A percentile compares a stretch with the other conserved stretches of the same genome.
Evolutionary conservation across 2,329 filamentous ascomycete species (phyloP).

Genomic region (Elsinoe australis): DNA sequence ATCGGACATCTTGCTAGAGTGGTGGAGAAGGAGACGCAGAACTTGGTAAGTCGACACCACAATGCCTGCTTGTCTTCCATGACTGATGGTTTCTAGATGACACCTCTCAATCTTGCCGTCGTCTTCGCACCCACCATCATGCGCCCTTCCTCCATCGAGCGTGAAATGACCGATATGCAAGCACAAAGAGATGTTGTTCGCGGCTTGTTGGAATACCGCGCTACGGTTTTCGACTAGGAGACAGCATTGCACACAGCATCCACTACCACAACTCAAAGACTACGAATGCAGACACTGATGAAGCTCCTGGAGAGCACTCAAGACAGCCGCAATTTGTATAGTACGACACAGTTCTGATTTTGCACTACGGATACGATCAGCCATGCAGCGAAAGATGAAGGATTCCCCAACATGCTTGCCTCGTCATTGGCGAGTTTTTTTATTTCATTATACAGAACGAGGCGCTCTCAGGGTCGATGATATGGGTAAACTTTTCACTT

Average conservation of each 20-base stretch:
- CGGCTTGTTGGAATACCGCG: conserved; percentile 84
- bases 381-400: conserved; percentile 6
- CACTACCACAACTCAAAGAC: neutral
- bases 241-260: neutral
- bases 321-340: neutral
- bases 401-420: neutral
- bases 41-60: conserved; percentile 55
- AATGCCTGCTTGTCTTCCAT: neutral
- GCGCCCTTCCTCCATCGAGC: conserved; percentile 79
- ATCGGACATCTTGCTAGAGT: conserved; percentile 89
- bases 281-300: neutral
- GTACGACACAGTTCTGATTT: conserved; percentile 4
- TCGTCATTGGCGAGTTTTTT: neutral
- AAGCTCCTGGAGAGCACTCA: conserved; percentile 5
- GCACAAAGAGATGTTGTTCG: conserved; percentile 87
- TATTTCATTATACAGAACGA: neutral
- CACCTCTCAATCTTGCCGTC: conserved; percentile 87
- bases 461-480: neutral
- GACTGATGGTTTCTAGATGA: conserved; percentile 60
- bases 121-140: conserved; percentile 98
- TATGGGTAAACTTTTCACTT: neutral
- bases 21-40: conserved; percentile 72
- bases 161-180: conserved; percentile 94
- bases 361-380: neutral
- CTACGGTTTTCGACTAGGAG: conserved; percentile 57